Conservation (phyloP, 805 yeast genomes). For the Monosporozyma servazzii region DNA sequence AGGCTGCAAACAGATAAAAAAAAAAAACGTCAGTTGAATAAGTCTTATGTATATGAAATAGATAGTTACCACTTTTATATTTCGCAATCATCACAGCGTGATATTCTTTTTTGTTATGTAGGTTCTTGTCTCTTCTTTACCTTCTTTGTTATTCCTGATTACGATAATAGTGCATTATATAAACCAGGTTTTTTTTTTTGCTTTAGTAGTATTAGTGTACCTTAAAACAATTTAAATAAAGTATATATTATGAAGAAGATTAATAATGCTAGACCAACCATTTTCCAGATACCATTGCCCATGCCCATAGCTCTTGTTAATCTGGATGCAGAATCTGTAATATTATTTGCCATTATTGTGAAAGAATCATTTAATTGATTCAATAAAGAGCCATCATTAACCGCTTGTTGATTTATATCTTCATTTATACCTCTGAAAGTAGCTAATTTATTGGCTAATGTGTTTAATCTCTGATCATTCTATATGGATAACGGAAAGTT, state of each 20-base stretch:
- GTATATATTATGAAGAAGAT: conserved; percentile 50
- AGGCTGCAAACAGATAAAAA: conserved; percentile 39
- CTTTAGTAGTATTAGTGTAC: background rate
- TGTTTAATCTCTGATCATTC: conserved; percentile 56
- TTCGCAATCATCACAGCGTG: too few relatives aligned
- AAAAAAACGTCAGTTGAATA: too few relatives aligned
- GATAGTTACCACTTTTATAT: too few relatives aligned
- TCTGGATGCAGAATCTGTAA: conserved; percentile 44
- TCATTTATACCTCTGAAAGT: conserved; percentile 56
- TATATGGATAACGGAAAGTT: conserved; percentile 17
- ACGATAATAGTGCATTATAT: too few relatives aligned
- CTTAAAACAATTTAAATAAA: conserved; percentile 39
- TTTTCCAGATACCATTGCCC: conserved; percentile 52
- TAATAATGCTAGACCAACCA: conserved; percentile 47
- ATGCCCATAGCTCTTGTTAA: conserved; percentile 47
- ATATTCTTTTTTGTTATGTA: too few relatives aligned
- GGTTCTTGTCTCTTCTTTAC: too few relatives aligned
- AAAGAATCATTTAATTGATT: conserved; percentile 42
- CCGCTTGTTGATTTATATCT: conserved; percentile 58
- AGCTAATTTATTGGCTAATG: conserved; percentile 55
- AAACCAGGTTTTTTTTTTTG: too few relatives aligned
- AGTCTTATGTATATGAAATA: background rate
- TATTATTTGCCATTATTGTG: conserved; percentile 37
- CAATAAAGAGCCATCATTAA: conserved; percentile 39
- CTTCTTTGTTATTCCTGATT: too few relatives aligned